phyloP scores from a whole-genome alignment of 1,284 basidiomycete genomes.

The Cronartium ribicola region DNA sequence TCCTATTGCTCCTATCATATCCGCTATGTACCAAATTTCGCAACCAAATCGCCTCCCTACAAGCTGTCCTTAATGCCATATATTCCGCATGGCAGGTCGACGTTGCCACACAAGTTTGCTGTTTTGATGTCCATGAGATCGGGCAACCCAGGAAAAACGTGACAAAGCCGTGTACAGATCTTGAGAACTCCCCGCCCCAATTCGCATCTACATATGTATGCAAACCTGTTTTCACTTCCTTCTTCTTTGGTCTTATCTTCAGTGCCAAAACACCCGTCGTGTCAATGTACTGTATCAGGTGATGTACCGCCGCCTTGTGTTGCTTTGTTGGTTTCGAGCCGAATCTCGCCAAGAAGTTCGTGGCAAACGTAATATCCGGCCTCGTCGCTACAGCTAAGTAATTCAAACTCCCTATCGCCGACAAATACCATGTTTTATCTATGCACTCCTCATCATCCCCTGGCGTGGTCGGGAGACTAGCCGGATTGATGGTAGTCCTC shows the following conservation, averaged over 20 bases:
- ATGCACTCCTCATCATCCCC: background rate
- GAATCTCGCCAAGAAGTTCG: background rate
- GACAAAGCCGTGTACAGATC: background rate
- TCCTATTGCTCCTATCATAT: background rate
- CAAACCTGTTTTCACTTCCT: background rate
- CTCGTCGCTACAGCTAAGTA: background rate
- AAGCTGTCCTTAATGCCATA: slow-evolving; percentile 6
- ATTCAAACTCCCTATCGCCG: background rate
- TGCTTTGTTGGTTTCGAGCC: background rate
- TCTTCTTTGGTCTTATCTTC: background rate
- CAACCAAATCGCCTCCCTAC: background rate
- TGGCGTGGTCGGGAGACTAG: background rate
- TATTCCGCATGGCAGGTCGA: slow-evolving; percentile 22
- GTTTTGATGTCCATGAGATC: background rate
- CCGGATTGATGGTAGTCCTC: background rate
- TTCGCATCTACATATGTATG: background rate
- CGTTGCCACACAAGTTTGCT: background rate
- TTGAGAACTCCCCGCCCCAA: slow-evolving; percentile 4
- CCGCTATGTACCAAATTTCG: background rate
- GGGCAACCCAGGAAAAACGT: background rate
- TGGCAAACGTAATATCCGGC: background rate
- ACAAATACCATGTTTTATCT: background rate
- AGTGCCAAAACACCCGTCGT: background rate
- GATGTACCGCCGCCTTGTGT: background rate
- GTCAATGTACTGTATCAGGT: background rate